Base-by-base conservation (phyloP, 495 filamentous ascomycete genomes). In the Penicillium paradoxum region DNA sequence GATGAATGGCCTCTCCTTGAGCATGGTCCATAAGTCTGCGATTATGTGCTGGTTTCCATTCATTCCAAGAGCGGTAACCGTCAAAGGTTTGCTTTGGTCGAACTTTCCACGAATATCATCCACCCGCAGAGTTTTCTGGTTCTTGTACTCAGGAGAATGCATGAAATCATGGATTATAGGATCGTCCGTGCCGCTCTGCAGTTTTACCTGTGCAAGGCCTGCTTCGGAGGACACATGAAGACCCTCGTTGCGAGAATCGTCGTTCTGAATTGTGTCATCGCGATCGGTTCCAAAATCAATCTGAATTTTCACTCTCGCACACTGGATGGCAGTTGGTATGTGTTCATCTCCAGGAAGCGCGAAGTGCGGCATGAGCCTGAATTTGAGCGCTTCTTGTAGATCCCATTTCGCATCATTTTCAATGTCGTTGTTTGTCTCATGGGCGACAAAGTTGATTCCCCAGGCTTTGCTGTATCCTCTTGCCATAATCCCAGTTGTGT, bases 401-500 rank as follows among this genome's bases (percentile, higher is more conserved):
- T 73, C 65, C 72, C 69, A 75, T 17, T 54, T 59, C 9, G 65
- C 64, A 17, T 65, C 48, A 38, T 71, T 66, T 6, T 55, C 37
- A 21, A 54, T 54, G 4, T 46, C 48, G 0, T 37, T 40, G 50
- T 46, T 61, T 36, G 56, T 53, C 27, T 54, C 57, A 15, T 53
- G 49, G 10, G 54, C 39, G 11, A 72, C 44, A 40, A 73, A 71
- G 33, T 63, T 65, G 60, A 64, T 67, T 0, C 54, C 63, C 72
- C 72, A 76, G 36, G 65, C 57, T 17, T 63, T 61, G 45, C 59
- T 59, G 46, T 74, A 73, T 2, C 70, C 70, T 40, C 67, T 54
- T 18, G 56, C 59, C 70, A 73, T 73, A 42, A 73, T 73, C 0
- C 68, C 67, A 0, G 54, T 64, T 0, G 67, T 65, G 51, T 74